phyloP scores from a whole-genome alignment of 805 yeast species.

The Maudiozyma saulgeensis region DNA sequence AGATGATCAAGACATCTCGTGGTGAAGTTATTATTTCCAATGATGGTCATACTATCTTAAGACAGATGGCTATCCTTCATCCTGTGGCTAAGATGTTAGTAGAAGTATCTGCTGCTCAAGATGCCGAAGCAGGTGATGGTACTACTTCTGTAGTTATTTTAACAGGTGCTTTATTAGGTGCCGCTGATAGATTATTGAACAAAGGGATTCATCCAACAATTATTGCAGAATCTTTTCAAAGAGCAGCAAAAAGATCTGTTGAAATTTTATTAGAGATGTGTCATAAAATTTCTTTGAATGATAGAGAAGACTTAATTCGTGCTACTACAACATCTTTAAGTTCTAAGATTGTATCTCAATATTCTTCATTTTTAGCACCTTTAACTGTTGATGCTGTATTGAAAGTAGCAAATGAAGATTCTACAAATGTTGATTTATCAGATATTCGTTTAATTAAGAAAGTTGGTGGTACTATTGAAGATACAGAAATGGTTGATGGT shows the following conservation, averaged over 20 bases:
- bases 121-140: conserved; percentile 99
- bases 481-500: conserved; percentile 86
- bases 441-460: conserved; percentile 87
- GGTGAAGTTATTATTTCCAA: conserved; percentile 93
- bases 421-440: conserved; percentile 68
- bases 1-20: conserved; percentile 88
- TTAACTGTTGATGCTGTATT: conserved; percentile 90
- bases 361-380: conserved; percentile 77
- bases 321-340: conserved; percentile 93
- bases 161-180: conserved; percentile 89
- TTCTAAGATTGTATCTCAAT: conserved; percentile 93
- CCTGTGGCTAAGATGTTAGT: conserved; percentile 99
- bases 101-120: conserved; percentile 95
- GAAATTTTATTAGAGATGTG: conserved; percentile 81
- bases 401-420: conserved; percentile 53
- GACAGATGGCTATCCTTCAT: conserved; percentile 96
- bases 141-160: conserved; percentile 95
- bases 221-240: conserved; percentile 86
- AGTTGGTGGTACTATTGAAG: conserved; percentile 96
- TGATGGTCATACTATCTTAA: conserved; percentile 94
- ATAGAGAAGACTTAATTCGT: conserved; percentile 72
- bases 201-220: conserved; percentile 94
- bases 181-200: conserved; percentile 81
- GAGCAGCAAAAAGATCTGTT: conserved; percentile 76
- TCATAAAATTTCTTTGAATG: conserved; percentile 64